These are phyloP conservation scores for Trichosporon faecale DNA, from an alignment of 1,284 basidiomycete genomes.

Conservation along the genomic window DNA sequence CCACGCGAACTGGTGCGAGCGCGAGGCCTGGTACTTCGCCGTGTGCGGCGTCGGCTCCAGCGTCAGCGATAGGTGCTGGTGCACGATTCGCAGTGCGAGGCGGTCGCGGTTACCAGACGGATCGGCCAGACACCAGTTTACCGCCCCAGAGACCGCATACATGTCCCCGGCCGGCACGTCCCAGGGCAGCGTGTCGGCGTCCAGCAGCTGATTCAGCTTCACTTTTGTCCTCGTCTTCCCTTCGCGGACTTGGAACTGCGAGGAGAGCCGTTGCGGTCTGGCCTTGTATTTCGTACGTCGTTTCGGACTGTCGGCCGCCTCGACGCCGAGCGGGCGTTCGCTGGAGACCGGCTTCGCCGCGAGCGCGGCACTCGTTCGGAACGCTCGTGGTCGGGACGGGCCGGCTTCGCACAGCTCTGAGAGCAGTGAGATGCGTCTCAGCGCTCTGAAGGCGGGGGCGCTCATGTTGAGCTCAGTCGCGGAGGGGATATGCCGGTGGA, in stretches of 20 bases:
- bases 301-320: neutral
- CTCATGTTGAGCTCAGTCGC: neutral
- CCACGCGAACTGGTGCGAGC: neutral
- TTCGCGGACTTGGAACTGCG: neutral
- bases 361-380: neutral
- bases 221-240: neutral
- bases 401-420: neutral
- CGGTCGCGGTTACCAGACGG: neutral
- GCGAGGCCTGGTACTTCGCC: neutral
- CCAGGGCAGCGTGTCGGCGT: neutral
- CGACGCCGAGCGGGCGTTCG: neutral
- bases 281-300: neutral
- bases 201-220: neutral
- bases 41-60: conserved; percentile 1
- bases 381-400: neutral
- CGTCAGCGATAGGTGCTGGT: neutral
- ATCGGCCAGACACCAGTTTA: neutral
- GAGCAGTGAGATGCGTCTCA: neutral
- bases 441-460: neutral
- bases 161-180: neutral
- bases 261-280: neutral
- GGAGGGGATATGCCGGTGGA: neutral
- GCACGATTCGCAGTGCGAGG: neutral
- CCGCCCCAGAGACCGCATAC: neutral
- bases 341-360: neutral